phyloP scores from a whole-genome alignment of 2,329 filamentous ascomycete species.

The Drechslerella coelobrocha region DNA sequence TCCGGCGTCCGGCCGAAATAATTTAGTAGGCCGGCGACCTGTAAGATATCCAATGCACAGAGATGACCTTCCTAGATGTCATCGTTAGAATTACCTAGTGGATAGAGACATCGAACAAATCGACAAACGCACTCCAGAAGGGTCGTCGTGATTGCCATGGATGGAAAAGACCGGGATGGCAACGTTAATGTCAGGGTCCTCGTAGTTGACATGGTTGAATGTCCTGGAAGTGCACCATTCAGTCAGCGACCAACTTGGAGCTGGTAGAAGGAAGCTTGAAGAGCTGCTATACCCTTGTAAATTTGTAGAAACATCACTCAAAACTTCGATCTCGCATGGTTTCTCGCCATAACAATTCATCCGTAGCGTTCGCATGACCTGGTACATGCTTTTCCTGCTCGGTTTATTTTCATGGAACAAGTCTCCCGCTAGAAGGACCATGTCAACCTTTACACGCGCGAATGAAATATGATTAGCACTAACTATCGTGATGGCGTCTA shows the following conservation, averaged over 20 bases:
- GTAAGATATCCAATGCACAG: slow-evolving; percentile 87
- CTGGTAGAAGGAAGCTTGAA: too few relatives aligned
- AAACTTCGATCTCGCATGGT: slow-evolving; percentile 90
- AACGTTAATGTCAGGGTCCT: slow-evolving; percentile 95
- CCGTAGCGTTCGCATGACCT: slow-evolving; percentile 92
- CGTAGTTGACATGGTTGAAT: slow-evolving; percentile 95
- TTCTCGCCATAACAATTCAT: slow-evolving; percentile 95
- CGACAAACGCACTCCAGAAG: slow-evolving; percentile 69
- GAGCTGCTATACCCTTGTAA: slow-evolving; percentile 77
- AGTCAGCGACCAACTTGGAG: too few relatives aligned
- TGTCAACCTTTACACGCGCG: slow-evolving; percentile 71
- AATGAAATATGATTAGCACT: not conserved
- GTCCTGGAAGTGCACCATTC: slow-evolving; percentile 60
- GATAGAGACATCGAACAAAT: not conserved
- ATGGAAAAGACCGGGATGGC: slow-evolving; percentile 98
- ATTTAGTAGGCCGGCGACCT: slow-evolving; percentile 89
- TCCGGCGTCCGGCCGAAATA: slow-evolving; percentile 94
- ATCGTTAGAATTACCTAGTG: slow-evolving; percentile 46
- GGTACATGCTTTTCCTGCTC: slow-evolving; percentile 91
- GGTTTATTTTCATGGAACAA: slow-evolving; percentile 99
- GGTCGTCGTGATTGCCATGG: slow-evolving; percentile 97
- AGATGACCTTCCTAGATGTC: slow-evolving; percentile 74
- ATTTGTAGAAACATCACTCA: slow-evolving; percentile 89
- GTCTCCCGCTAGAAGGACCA: slow-evolving; percentile 93
- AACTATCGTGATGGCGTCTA: too few relatives aligned